phyloP scores from a whole-genome alignment of 2,329 filamentous ascomycete genomes.

The Domatiomyces globalis region DNA sequence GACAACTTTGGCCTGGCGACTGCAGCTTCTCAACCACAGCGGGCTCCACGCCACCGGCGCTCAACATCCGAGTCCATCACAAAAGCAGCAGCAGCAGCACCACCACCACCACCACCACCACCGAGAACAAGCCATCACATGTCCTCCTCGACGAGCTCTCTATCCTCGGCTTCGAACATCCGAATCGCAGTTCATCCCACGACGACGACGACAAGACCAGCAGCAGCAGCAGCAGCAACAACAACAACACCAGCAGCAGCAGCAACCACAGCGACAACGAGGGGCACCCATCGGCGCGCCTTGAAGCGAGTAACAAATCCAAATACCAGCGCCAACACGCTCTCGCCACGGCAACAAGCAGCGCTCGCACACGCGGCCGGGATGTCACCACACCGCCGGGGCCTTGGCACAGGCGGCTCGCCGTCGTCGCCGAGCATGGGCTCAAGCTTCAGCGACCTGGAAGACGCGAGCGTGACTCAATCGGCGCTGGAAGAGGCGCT shows the following conservation, averaged over 20 bases:
- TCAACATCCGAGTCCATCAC: slow-evolving; percentile 19
- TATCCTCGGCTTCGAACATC: slow-evolving; percentile 4
- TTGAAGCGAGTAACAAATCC: background rate
- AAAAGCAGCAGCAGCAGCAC: slow-evolving; percentile 11
- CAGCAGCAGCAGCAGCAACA: background rate
- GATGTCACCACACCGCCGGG: slow-evolving; percentile 21
- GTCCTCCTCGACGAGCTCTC: slow-evolving; percentile 11
- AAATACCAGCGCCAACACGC: slow-evolving; percentile 10
- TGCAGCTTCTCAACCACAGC: slow-evolving; percentile 3
- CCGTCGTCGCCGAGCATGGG: slow-evolving; percentile 49
- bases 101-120: slow-evolving; percentile 21
- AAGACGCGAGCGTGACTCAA: slow-evolving; percentile 51
- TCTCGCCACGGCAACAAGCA: slow-evolving; percentile 34
- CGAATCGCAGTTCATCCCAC: slow-evolving; percentile 1
- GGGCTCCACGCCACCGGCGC: slow-evolving; percentile 19
- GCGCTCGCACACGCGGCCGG: slow-evolving; percentile 26
- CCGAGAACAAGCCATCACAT: slow-evolving; percentile 19
- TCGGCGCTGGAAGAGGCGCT: slow-evolving; percentile 51
- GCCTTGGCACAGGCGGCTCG: slow-evolving; percentile 27
- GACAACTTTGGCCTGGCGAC: slow-evolving; percentile 18
- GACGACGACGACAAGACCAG: background rate
- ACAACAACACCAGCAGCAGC: background rate
- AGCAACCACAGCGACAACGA: background rate
- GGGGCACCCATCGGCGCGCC: background rate
- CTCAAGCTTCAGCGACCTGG: slow-evolving; percentile 51